phyloP scores from a whole-genome alignment of 768 basidiomycete species.

The Termitomyces sp. region DNA sequence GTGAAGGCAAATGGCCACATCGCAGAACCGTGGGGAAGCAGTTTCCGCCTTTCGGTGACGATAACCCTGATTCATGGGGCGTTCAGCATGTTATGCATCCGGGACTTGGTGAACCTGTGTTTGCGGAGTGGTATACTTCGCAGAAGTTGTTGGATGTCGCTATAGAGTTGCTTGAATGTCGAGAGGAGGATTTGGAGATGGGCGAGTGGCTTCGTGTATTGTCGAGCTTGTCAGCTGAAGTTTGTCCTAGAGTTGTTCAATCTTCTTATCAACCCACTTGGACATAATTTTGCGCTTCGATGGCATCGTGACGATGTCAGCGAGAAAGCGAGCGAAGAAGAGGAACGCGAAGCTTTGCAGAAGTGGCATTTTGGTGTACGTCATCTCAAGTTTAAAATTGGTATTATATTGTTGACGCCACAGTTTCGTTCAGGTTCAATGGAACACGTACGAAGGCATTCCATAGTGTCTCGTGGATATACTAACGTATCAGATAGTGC shows the following conservation, averaged over 20 bases:
- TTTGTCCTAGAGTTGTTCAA: constrained; percentile 60
- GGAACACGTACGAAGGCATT: constrained; percentile 62
- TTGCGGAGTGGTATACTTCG: constrained; percentile 66
- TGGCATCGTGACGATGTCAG: constrained; percentile 79
- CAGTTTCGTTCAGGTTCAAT: constrained; percentile 50
- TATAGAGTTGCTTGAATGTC: constrained; percentile 46
- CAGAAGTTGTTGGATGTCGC: constrained; percentile 37
- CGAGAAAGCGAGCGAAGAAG: constrained; percentile 49
- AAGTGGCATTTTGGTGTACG: constrained; percentile 64
- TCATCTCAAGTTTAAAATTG: constrained; percentile 1
- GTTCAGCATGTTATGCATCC: constrained; percentile 84
- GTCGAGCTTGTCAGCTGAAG: not conserved
- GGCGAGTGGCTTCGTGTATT: constrained; percentile 34
- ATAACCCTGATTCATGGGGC: constrained; percentile 69
- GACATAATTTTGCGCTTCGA: constrained; percentile 62
- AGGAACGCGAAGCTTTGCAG: constrained; percentile 52
- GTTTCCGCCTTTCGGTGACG: constrained; percentile 65
- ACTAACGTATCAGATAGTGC: constrained; percentile 35
- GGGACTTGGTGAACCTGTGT: constrained; percentile 50
- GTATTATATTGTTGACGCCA: not conserved
- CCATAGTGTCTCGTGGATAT: not conserved
- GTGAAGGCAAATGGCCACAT: constrained; percentile 56
- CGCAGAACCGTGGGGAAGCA: constrained; percentile 72
- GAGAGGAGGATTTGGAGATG: constrained; percentile 61
- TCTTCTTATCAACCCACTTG: constrained; percentile 61